Base-by-base conservation (phyloP, 2,329 filamentous ascomycete genomes). In the Verticillium nonalfalfae region DNA sequence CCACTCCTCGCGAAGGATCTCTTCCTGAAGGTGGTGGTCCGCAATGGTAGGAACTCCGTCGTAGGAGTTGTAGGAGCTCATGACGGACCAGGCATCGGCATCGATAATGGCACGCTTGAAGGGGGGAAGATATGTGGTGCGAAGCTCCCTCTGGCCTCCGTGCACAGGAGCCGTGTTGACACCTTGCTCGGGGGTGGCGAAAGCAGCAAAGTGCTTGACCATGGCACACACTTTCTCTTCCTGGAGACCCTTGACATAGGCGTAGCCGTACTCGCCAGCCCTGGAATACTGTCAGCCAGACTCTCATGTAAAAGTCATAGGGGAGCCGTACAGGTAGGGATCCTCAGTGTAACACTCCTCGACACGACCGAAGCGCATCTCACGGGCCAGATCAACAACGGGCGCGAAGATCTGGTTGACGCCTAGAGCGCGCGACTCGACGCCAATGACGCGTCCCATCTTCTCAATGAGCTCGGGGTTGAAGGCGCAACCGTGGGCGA, bases 281-380 rank as follows among this genome's bases (percentile, higher is more conserved):
- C 74, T 78, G 54, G 1, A 4, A 26, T 38, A 1, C 6, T 56
- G 26, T 67, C 61, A 71, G 57, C 33, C 35, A 13, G 60, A 13
- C n/a, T 52, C 21, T 13, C 45, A 15, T 40, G 45, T 71, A 56
- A 68, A 63, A 33, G 4, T 31, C 26, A 31, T 31, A 31, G n/a
- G 38, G 15, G 9, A 26, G 59, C 76, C 66, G 26, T 64, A 81
- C 64, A 92, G 78, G 67, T 83, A 89, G 1, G 82, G 75, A 65
- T 92, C 90, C 70, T 92, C 90, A 35, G 86, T 84, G 68, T 84
- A 90, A 0, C 85, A 90, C 72, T 92, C 90, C 71, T 92, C 89
- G 2, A 92, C 89, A 66, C 89, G 81, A 35, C 89, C 90, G 67
- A 83, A 92, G 57, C 89, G 81, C 59, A 90, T 75, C 71, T 92